Percentiles rank a stretch among this genome's conserved stretches.
Conservation (phyloP, 306 rosid genomes). For the Sicyos baderoa region DNA sequence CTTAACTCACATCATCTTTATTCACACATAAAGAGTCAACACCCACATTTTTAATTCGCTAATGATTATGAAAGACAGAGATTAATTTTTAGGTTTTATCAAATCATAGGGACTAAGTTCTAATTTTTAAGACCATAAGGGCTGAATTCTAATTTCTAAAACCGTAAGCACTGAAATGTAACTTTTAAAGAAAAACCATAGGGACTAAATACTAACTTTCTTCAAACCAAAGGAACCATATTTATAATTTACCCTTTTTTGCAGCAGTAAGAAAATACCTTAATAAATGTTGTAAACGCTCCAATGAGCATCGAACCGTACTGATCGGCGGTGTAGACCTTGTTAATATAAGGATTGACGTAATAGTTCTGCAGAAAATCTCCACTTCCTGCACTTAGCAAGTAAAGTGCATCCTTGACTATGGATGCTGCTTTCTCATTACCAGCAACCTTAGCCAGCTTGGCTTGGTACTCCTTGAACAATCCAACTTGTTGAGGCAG, state of each 20-base stretch:
- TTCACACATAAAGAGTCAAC: too few species aligned
- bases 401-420: slow-evolving; percentile 54
- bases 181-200: too few species aligned
- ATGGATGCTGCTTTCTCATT: slow-evolving; percentile 58
- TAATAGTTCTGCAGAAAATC: slow-evolving; percentile 90
- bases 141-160: too few species aligned
- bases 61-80: too few species aligned
- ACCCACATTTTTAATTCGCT: too few species aligned
- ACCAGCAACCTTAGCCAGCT: slow-evolving; percentile 75
- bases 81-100: too few species aligned
- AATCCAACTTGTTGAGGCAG: slow-evolving; percentile 61
- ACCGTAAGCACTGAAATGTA: too few species aligned
- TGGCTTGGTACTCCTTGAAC: slow-evolving; percentile 70
- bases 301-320: slow-evolving; percentile 45
- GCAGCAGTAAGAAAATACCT: slow-evolving; percentile 32
- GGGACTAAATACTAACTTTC: too few species aligned
- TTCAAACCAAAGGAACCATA: too few species aligned
- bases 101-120: too few species aligned
- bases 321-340: slow-evolving; percentile 58
- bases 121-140: too few species aligned
- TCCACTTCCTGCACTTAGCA: slow-evolving; percentile 74
- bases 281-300: slow-evolving; percentile 47
- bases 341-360: slow-evolving; percentile 60
- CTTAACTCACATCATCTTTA: too few species aligned
- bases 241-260: background rate